Conservation (phyloP, 1,139 yeast species). For the Geotrichum phurueaensis region DNA sequence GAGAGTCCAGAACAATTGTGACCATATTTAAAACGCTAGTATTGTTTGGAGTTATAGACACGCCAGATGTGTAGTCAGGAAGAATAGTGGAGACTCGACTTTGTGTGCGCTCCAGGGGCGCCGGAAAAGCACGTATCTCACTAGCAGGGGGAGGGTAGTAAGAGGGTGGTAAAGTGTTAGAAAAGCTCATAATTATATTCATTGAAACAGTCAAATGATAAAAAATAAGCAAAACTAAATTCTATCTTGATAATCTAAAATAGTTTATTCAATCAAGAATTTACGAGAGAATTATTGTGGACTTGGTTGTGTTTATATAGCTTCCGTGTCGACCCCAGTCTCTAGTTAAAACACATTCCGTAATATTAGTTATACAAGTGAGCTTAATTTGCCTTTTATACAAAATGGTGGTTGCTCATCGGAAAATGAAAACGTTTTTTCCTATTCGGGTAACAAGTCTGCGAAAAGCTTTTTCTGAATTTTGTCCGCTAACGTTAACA, state of each 20-base stretch:
- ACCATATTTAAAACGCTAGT: neutral
- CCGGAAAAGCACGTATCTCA: slow-evolving; percentile 11
- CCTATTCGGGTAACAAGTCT: neutral
- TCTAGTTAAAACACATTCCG: neutral
- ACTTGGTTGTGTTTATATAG: neutral
- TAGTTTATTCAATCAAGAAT: neutral
- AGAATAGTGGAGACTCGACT: slow-evolving; percentile 11
- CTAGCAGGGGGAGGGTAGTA: slow-evolving; percentile 12
- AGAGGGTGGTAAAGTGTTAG: slow-evolving; percentile 7
- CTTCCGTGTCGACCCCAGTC: neutral
- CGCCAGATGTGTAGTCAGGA: slow-evolving; percentile 7
- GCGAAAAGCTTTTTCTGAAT: slow-evolving; percentile 2
- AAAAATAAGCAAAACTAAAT: neutral
- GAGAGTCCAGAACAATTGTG: neutral
- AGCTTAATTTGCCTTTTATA: neutral
- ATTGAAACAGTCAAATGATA: neutral
- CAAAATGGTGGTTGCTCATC: neutral
- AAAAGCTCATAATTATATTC: neutral
- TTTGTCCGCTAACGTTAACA: slow-evolving; percentile 15
- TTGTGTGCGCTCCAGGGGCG: neutral
- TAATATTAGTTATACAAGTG: neutral
- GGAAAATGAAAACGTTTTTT: neutral
- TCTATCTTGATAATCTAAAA: neutral
- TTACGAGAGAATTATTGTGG: neutral
- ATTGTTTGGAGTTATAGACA: neutral